These are phyloP conservation scores for Euclidium syriacum DNA, from an alignment of 345 rosid genomes.

Conservation along the genomic window DNA sequence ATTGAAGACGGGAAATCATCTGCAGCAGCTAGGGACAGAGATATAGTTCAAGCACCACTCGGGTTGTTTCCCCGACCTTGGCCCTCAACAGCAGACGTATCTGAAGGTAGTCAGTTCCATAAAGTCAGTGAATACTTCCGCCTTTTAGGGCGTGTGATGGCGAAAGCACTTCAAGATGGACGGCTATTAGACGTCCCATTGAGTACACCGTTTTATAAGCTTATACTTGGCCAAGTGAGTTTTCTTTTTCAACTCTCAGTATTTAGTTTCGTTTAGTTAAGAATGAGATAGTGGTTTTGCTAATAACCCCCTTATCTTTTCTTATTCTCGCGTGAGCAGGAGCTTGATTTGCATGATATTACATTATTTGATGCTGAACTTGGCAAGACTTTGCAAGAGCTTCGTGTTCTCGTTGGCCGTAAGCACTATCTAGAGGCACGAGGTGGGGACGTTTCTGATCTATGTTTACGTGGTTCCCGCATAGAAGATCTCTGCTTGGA, in stretches of 20 bases:
- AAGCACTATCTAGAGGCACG: conserved; percentile 62
- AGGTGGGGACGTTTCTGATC: conserved; percentile 36
- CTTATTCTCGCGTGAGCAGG: conserved; percentile 45
- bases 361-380: conserved; percentile 70
- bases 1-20: conserved; percentile 43
- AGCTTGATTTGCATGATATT: conserved; percentile 94
- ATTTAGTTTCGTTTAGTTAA: background rate
- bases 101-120: conserved; percentile 70
- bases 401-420: conserved; percentile 67
- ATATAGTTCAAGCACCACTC: conserved; percentile 66
- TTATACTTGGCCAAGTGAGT: conserved; percentile 86
- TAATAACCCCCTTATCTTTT: background rate
- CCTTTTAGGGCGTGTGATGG: conserved; percentile 92
- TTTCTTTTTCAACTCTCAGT: background rate
- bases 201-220: conserved; percentile 79
- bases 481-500: conserved; percentile 88
- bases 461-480: conserved; percentile 55
- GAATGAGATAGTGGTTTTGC: background rate
- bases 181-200: conserved; percentile 87
- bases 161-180: conserved; percentile 99
- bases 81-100: conserved; percentile 63
- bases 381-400: conserved; percentile 86
- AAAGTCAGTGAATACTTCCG: conserved; percentile 83
- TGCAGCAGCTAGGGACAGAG: conserved; percentile 37
- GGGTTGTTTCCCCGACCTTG: conserved; percentile 96